Base-by-base conservation (phyloP, 352 stramenopile genomes). In the Stephanocyclus meneghinianus region DNA sequence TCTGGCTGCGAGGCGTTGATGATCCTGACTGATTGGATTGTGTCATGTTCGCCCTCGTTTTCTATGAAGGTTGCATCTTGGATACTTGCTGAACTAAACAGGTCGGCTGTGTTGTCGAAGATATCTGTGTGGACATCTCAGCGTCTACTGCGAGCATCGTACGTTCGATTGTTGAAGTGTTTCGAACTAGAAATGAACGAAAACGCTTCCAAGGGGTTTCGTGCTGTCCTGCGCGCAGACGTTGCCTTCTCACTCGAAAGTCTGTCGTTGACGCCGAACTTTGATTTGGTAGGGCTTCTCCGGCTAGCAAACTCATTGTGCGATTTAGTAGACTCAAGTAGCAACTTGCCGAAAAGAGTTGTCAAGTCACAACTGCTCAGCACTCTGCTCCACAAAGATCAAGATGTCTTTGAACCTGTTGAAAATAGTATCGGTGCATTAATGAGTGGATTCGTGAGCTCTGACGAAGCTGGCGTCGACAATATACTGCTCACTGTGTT, bases 1-100 rank as follows among this genome's bases (percentile, higher is more conserved):
- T 80, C 56, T 40, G 77, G 66, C 45, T 40, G 18, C 11, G 66
- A 55, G 55, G 71, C 77, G 0, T 50, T 80, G 16, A 29, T 9
- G 16, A 80, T 84, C 29, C 61, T 84, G 7, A 74, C 71, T 35
- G 77, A 84, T 47, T 60, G 80, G 9, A 84, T 84, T 44, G 50
- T 67, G 2, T 59, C n/a, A 0, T 55, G 35, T 55, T 11, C 57
- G 53, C 35, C 64, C 35, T 45, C 9, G 6, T 30, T 74, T n/a
- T 32, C 65, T 16, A 55, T 55, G 29, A 18, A 68, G 30, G 56
- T 68, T 26, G 26, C 56, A 18, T 77, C 63, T 37, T 83, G 75
- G 76, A 51, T 78, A 35, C 55, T 81, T 13, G 8, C 18, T 40
- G 32, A 78, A 59, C 55, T 85, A 9, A 57, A 53, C 13, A 73